Conservation (phyloP, 2,329 filamentous ascomycete species). For the Alternaria hordeiaustralica region DNA sequence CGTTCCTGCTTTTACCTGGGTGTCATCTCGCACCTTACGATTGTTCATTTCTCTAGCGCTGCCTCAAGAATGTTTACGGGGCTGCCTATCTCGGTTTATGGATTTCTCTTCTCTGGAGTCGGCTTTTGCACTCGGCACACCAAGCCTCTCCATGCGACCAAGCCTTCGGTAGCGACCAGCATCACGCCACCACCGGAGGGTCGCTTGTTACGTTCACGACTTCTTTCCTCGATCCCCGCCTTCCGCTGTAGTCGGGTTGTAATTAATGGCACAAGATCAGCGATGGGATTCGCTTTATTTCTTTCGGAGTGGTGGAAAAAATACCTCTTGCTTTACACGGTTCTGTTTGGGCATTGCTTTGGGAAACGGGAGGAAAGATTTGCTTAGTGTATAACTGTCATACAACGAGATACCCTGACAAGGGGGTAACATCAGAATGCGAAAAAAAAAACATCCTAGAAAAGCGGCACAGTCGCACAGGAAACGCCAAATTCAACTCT, state of each 20-base stretch:
- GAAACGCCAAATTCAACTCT: constrained; percentile 9
- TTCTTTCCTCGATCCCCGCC: constrained; percentile 31
- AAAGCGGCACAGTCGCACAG: constrained; percentile 28
- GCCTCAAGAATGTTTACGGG: constrained; percentile 36
- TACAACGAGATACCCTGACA: constrained; percentile 26
- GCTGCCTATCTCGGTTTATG: constrained; percentile 36
- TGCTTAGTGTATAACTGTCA: constrained; percentile 32
- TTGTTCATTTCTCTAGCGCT: constrained; percentile 33
- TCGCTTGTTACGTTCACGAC: constrained; percentile 34
- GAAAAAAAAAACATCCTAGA: constrained; percentile 31
- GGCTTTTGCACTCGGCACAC: constrained; percentile 23
- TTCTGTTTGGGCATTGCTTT: constrained; percentile 35
- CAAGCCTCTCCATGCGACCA: constrained; percentile 23
- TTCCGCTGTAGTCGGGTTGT: constrained; percentile 41
- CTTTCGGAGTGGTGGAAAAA: constrained; percentile 29
- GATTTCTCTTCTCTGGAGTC: constrained; percentile 35
- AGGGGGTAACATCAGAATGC: constrained; percentile 32
- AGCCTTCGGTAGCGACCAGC: constrained; percentile 7
- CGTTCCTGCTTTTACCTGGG: constrained; percentile 32
- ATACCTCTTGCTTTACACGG: constrained; percentile 29
- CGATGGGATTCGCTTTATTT: constrained; percentile 35
- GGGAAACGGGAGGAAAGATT: constrained; percentile 17
- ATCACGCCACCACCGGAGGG: constrained; percentile 13
- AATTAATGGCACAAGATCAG: constrained; percentile 49
- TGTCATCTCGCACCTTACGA: constrained; percentile 38